phyloP scores from a whole-genome alignment of 345 rosid species.

The Moricandia moricandioides region DNA sequence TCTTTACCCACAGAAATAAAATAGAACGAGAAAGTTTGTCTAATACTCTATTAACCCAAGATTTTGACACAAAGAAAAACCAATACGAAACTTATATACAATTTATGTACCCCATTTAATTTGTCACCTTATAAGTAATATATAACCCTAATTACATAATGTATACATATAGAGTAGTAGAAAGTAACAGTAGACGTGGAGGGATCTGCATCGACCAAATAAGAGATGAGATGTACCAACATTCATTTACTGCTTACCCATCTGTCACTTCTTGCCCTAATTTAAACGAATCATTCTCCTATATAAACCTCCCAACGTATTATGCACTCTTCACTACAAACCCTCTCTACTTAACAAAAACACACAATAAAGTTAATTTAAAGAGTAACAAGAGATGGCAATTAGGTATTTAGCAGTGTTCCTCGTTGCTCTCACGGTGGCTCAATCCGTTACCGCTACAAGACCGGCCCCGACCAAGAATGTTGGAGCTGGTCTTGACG shows the following conservation, averaged over 20 bases:
- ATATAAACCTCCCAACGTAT: slow-evolving; percentile 24
- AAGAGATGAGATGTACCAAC: slow-evolving; percentile 28
- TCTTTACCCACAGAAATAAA: neutral
- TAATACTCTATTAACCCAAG: neutral
- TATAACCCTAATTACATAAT: neutral
- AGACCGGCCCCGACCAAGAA: slow-evolving; percentile 42
- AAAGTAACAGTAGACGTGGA: slow-evolving; percentile 28
- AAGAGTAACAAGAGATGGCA: slow-evolving; percentile 12
- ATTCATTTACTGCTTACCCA: slow-evolving; percentile 17
- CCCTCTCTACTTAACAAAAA: slow-evolving; percentile 18
- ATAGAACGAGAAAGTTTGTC: neutral
- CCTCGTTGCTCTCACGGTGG: slow-evolving; percentile 25
- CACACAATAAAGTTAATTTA: neutral
- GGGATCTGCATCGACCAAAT: slow-evolving; percentile 19
- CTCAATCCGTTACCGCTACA: slow-evolving; percentile 37
- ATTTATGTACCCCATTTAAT: neutral
- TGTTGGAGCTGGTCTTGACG: slow-evolving; percentile 48
- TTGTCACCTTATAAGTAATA: neutral
- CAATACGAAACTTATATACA: neutral
- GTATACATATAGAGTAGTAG: neutral
- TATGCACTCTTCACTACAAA: slow-evolving; percentile 10
- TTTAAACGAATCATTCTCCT: slow-evolving; percentile 19
- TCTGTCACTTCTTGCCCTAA: slow-evolving; percentile 29
- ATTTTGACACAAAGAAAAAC: neutral
- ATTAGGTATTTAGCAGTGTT: slow-evolving; percentile 18